Evolutionary conservation across 139 green algal species (phyloP).

Genomic region (Monoraphidium neglectum): DNA sequence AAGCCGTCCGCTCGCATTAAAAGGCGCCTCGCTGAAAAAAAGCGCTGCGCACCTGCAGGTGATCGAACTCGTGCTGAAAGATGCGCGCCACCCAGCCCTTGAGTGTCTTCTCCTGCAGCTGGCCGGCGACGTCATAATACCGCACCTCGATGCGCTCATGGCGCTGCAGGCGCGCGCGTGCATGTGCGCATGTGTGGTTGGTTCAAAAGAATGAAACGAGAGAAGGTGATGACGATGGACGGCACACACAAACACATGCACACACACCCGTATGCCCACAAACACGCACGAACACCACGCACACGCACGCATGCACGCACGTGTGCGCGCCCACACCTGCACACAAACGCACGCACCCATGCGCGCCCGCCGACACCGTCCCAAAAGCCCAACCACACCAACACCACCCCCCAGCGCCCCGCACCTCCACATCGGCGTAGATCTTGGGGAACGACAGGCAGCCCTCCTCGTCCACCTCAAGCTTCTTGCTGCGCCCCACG

Average conservation of each 20-base stretch:
- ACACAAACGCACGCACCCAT: background rate
- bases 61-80: conserved; percentile 99
- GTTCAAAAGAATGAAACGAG: no score
- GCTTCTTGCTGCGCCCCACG: conserved; percentile 57
- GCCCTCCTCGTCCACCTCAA: conserved; percentile 74
- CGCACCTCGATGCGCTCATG: conserved; percentile 77
- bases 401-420: background rate
- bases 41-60: conserved; percentile 74
- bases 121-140: conserved; percentile 82
- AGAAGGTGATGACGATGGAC: no score
- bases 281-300: no score
- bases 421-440: conserved; percentile 70
- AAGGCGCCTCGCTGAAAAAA: background rate
- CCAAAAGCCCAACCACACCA: background rate
- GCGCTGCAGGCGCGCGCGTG: conserved; percentile 48
- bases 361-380: no score
- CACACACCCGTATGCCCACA: no score
- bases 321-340: no score
- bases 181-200: no score
- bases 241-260: no score
- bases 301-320: no score
- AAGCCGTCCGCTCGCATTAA: background rate
- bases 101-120: conserved; percentile 37
- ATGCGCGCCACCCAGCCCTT: conserved; percentile 85
- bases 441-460: conserved; percentile 90